Evolutionary conservation across 495 filamentous ascomycete species (phyloP).

Genomic region (Talaromyces thailandensis): DNA sequence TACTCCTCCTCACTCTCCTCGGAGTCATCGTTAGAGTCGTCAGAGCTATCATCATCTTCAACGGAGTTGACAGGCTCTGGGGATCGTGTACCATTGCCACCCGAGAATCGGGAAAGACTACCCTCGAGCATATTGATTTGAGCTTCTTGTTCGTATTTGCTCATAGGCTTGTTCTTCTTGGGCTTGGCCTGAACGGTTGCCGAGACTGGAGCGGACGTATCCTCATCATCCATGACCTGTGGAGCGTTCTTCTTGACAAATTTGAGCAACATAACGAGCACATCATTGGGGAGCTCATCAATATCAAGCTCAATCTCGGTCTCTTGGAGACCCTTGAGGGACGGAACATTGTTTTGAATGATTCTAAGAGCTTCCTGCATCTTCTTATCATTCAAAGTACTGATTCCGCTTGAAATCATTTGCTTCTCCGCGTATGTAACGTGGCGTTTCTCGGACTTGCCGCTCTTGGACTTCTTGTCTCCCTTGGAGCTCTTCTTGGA

Average conservation of each 20-base stretch:
- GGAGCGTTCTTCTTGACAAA: slow-evolving; percentile 65
- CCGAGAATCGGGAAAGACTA: slow-evolving; percentile 41
- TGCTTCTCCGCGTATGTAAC: slow-evolving; percentile 75
- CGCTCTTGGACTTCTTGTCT: slow-evolving; percentile 36
- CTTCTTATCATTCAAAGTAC: slow-evolving; percentile 59
- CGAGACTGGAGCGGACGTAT: slow-evolving; percentile 30
- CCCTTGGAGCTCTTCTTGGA: slow-evolving; percentile 43
- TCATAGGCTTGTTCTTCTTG: slow-evolving; percentile 99
- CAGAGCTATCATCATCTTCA: slow-evolving; percentile 40
- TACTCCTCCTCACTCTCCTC: slow-evolving; percentile 50
- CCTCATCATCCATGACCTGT: slow-evolving; percentile 32
- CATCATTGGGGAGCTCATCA: slow-evolving; percentile 66
- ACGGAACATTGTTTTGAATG: slow-evolving; percentile 78
- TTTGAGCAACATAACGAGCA: slow-evolving; percentile 65
- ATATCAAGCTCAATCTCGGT: slow-evolving; percentile 90
- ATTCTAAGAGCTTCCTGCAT: slow-evolving; percentile 77
- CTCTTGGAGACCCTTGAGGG: slow-evolving; percentile 66
- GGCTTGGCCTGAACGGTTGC: slow-evolving; percentile 50
- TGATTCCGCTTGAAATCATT: slow-evolving; percentile 73
- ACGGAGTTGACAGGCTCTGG: slow-evolving; percentile 34
- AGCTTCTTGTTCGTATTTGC: slow-evolving; percentile 82
- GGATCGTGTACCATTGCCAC: slow-evolving; percentile 24
- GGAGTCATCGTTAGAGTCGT: slow-evolving; percentile 42
- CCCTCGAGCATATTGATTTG: slow-evolving; percentile 71
- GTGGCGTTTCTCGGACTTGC: slow-evolving; percentile 43